Evolutionary conservation across 1,284 basidiomycete species (phyloP), one percentile per base, ranked within the genome.

Genomic region (Malassezia furfur): DNA sequence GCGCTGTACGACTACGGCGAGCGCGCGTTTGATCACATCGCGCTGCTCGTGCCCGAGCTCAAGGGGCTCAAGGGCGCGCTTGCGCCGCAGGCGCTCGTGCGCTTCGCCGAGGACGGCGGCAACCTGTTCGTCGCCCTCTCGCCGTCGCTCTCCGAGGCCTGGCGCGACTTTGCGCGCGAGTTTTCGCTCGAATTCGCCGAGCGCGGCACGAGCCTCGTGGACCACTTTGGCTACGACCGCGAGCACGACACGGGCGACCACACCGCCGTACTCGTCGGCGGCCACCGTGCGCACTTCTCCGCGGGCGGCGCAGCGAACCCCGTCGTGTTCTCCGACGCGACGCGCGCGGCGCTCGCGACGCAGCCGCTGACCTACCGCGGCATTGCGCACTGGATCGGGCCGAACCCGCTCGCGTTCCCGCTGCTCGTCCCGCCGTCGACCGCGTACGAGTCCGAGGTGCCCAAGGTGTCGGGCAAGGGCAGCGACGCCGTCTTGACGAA

Each of bases 81-180:
- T 49, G 83, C 84, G 1, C 90, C 93, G 0, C 88, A 93, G 76
- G 79, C 82, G 11, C 79, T 96, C 48, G 82, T 96, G 47, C 74
- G 80, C 35, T 83, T 88, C 46, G 80, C 91, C 60, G 79, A 83
- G 57, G 64, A 67, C 25, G 70, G 73, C 44, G 85, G 88, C 49
- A 96, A 96, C 78, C 79, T 96, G 57, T 80, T 98, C 59, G 78
- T 93, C 65, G 83, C 85, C 1, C 80, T 91, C 53, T 86, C 87
- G 1, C 78, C 85, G 25, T 83, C 66, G 12, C 59, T 78, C 37
- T 72, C 77, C 32, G 79, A 80, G 54, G 53, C 71, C 41, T 77
- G 77, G 61, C 73, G 79, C 21, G 78, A 80, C 57, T 76, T 79
- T 38, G 77, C 79, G 5, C 72, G 80, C 49, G 80, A 82, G 71